phyloP scores from a whole-genome alignment of 768 basidiomycete genomes.

The Termitomyces sp. region DNA sequence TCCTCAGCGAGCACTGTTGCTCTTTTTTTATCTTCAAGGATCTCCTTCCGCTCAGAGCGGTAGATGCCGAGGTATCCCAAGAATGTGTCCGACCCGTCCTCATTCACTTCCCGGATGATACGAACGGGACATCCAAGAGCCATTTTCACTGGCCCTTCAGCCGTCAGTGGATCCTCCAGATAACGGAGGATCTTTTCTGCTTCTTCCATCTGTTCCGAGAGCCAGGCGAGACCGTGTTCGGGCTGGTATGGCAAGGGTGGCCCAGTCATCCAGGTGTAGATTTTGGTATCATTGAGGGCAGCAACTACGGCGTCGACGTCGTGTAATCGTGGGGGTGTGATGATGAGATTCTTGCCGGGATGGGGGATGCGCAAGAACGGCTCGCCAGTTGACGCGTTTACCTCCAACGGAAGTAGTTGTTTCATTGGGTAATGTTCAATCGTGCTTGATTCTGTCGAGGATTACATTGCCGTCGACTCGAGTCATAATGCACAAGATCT shows the following conservation, averaged over 20 bases:
- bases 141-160: neutral
- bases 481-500: too few species aligned
- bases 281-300: constrained; percentile 35
- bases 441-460: neutral
- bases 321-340: constrained; percentile 47
- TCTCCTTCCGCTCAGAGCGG: constrained; percentile 26
- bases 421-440: constrained; percentile 1
- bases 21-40: constrained; percentile 29
- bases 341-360: constrained; percentile 43
- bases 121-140: constrained; percentile 37
- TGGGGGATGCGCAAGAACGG: constrained; percentile 50
- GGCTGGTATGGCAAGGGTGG: constrained; percentile 43
- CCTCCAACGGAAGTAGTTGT: constrained; percentile 18
- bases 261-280: constrained; percentile 36
- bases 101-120: constrained; percentile 41
- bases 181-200: constrained; percentile 26
- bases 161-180: constrained; percentile 4
- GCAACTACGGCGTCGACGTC: constrained; percentile 35
- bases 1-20: constrained; percentile 34
- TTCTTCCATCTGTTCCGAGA: constrained; percentile 18
- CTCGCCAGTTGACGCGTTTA: constrained; percentile 40
- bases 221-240: constrained; percentile 22
- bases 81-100: constrained; percentile 23
- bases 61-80: constrained; percentile 34
- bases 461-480: neutral